These are phyloP conservation scores for Phytophthora pini DNA, from an alignment of 352 stramenopile genomes.

Conservation along the genomic window DNA sequence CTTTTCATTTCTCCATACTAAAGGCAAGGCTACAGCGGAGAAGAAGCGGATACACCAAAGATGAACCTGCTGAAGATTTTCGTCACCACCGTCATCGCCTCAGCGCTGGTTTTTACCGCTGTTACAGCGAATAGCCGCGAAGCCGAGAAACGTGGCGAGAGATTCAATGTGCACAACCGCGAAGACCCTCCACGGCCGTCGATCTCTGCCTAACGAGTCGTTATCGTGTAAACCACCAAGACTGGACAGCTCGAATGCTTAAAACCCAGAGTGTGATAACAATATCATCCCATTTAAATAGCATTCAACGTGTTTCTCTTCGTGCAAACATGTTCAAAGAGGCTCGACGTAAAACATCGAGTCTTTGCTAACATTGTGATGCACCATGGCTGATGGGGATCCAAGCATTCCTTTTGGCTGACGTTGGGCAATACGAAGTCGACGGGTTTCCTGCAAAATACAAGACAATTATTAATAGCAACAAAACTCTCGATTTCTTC, in stretches of 20 bases:
- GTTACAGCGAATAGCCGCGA: not conserved
- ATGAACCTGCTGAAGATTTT: not conserved
- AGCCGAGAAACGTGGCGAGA: not conserved
- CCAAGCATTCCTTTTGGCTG: slow-evolving; percentile 51
- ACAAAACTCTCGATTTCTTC: too few relatives aligned
- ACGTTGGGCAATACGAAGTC: slow-evolving; percentile 38
- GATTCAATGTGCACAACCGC: slow-evolving; percentile 3
- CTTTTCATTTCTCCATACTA: not conserved
- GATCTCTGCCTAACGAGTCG: too few relatives aligned
- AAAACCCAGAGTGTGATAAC: too few relatives aligned
- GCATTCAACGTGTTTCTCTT: too few relatives aligned
- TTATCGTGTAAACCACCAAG: too few relatives aligned
- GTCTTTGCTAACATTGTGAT: slow-evolving; percentile 57
- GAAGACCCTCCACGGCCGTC: not conserved
- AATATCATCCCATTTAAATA: too few relatives aligned
- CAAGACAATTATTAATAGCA: too few relatives aligned
- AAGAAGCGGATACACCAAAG: not conserved
- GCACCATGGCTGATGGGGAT: slow-evolving; percentile 30
- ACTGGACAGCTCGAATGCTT: too few relatives aligned
- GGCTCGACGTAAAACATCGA: slow-evolving; percentile 68
- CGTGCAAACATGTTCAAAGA: not conserved
- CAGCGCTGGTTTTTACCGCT: not conserved
- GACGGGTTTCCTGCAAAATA: slow-evolving; percentile 40
- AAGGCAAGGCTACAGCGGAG: not conserved
- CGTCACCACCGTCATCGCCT: not conserved